Percentiles rank a stretch among this genome's conserved stretches.
Evolutionary conservation across 2,329 filamentous ascomycete genomes (phyloP).

Genomic region (Ciborinia camelliae): DNA sequence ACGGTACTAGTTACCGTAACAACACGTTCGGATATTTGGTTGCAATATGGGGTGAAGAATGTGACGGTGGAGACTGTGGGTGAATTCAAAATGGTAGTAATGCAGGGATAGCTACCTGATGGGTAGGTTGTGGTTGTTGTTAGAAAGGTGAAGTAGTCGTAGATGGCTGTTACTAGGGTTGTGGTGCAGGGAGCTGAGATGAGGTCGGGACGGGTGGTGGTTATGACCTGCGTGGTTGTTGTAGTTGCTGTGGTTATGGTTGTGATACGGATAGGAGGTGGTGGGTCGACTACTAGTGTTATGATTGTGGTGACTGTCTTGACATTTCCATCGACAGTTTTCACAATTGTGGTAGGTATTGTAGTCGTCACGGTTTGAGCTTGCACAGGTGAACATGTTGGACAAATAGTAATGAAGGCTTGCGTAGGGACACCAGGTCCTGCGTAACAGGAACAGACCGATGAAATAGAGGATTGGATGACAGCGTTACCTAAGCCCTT

Average conservation of each 20-base stretch:
- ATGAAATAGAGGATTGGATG: slow-evolving; percentile 3
- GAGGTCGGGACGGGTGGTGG: not conserved
- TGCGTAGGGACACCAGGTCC: not conserved
- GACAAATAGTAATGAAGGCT: not conserved
- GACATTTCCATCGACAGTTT: not conserved
- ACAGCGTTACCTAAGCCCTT: not conserved
- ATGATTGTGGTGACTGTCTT: not conserved
- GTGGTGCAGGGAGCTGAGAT: not conserved
- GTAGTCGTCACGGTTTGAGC: not conserved
- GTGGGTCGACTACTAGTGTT: not conserved
- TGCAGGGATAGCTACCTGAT: not conserved
- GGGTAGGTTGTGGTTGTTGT: not conserved
- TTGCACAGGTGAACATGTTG: not conserved
- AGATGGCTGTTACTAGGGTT: not conserved
- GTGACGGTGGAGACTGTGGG: not conserved
- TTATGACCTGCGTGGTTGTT: not conserved
- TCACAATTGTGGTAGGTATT: not conserved
- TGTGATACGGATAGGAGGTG: not conserved
- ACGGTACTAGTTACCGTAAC: not conserved
- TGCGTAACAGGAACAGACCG: slow-evolving; percentile 9
- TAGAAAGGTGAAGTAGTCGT: not conserved
- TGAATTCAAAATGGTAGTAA: not conserved
- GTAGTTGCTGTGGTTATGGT: not conserved
- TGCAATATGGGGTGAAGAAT: not conserved
- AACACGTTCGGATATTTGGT: too few relatives aligned